Conservation (phyloP, 331 rosid species). For the Pyracantha coccinea region DNA sequence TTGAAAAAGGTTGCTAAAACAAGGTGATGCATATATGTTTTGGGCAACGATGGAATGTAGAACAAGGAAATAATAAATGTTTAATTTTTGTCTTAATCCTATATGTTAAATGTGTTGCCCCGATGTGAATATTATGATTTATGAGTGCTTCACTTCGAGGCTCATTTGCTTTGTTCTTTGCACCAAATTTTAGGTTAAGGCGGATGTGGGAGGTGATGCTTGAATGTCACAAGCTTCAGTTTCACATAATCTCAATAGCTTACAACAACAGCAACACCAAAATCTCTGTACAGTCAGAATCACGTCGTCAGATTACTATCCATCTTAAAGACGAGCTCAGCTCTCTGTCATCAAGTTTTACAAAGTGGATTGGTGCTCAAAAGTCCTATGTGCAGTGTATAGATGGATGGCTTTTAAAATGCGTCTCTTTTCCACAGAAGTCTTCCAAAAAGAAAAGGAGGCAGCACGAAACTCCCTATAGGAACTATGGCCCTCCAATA, state of each 20-base stretch:
- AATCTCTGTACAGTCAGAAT: conserved; percentile 50
- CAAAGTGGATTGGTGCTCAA: conserved; percentile 80
- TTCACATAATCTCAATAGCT: conserved; percentile 51
- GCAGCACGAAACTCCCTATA: conserved; percentile 11
- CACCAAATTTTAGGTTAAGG: conserved; percentile 43
- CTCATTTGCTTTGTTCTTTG: conserved; percentile 20
- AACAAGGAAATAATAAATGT: not conserved
- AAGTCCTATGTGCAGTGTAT: conserved; percentile 57
- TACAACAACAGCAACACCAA: conserved; percentile 39
- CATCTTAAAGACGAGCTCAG: conserved; percentile 67
- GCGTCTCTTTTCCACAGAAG: conserved; percentile 40
- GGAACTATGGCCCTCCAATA: conserved; percentile 56
- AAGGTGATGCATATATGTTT: not conserved
- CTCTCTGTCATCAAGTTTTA: conserved; percentile 48
- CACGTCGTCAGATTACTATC: conserved; percentile 48
- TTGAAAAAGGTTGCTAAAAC: not conserved
- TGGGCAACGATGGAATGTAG: not conserved
- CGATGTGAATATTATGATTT: not conserved
- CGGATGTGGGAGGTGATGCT: conserved; percentile 93
- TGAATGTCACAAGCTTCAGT: conserved; percentile 79
- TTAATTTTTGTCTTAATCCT: not conserved
- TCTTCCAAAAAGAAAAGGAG: conserved; percentile 45
- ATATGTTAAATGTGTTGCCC: not conserved
- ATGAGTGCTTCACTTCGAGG: conserved; percentile 10
- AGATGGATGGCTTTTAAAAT: conserved; percentile 69